Evolutionary conservation across 495 filamentous ascomycete species (phyloP), one percentile per base, ranked within the genome.

Genomic region (Xanthoparmelia taractica): DNA sequence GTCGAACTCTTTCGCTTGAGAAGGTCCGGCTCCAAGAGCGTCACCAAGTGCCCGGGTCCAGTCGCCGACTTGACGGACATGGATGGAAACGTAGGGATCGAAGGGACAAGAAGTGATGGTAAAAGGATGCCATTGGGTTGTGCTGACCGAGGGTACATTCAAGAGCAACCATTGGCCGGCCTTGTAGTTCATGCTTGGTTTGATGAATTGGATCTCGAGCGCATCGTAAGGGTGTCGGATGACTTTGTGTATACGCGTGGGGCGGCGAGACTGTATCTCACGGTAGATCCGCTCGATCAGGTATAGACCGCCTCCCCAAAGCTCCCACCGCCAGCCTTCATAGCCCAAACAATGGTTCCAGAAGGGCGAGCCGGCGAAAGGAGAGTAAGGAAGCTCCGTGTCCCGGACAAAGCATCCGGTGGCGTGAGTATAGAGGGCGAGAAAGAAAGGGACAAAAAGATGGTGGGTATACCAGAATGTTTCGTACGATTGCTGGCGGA

Each of bases 381-480:
- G 94, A 8, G 91, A 96, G 67, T 84, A 84, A 13, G 86, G 85
- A 3, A 81, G 64, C 15, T 77, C 68, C 6, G 84, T 86, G 68
- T 95, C 87, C 63, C 91, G 87, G 63, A 97, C 94, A 76, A 99
- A 99, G 74, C 94, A 99, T 48, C 90, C 90, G 18, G 90, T 90
- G 13, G 94, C 92, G 74, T 99, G 94, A 33, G 94, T 97, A 69
- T 99, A 99, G 54, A 97, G 83, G 23, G 81, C 91, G 47, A 99
- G 81, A 71, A 97, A 77, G 76, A 99, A 99, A 18, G 95, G 92
- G 65, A 99, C 88, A 72, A 97, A 97, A 13, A 99, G 83, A 67
- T 99, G 95, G 73, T 99, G 94, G 15, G 90, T 96, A 75, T 99
- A 99, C 94, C 93, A 97, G 72, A 99, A 99, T 1, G 93, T 93